Base-by-base conservation (phyloP, 1,284 basidiomycete species). In the Cryptococcus sp. region DNA sequence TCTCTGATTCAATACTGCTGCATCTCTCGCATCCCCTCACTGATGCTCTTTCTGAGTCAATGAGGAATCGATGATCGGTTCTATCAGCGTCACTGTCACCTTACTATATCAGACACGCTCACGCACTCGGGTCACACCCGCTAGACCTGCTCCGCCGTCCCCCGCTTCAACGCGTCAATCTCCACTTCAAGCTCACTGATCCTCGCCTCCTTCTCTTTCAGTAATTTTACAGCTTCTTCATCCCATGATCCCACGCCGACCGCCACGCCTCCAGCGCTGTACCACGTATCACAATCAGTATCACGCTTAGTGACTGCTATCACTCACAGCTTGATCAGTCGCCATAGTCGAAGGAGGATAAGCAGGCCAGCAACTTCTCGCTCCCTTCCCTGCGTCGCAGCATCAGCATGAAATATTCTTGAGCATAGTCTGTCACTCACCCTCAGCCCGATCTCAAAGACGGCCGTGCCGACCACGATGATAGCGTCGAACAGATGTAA, bases 401-500 rank as follows among this genome's bases (percentile, higher is more conserved):
- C 13, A 47, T 50, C 49, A 44, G 41, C 41, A 10, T 34, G 8
- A 34, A 7, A 13, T 29, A 5, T 13, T 43, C 40, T 5, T 43
- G 40, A 43, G 5, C 40, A 5, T 5, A 13, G 40, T 5, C 40
- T n/a, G 40, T 5, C 40, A 34, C 44, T 44, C 20, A 56, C 89
- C 66, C 81, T 82, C 8, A 91, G 79, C 6, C 83, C 80, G 16
- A 86, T 80, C 73, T 91, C 88, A 43, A 90, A 80, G 7, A 86
- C 74, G 67, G 90, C 88, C 0, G 89, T 90, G 7, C 82, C 82
- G 59, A 89, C 19, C 63, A 91, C 85, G 58, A 91, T 82, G 44
- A 83, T 52, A 5, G 85, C 84, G 77, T 91, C 89, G 69, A 90
- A 88, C 20, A 86, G 68, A 73, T 91, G 89, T 19, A 91, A 75